A percentile compares a stretch with the other conserved stretches of the same genome.
Conservation (phyloP, 2,329 filamentous ascomycete genomes). For the Colletotrichum ledebouriae region DNA sequence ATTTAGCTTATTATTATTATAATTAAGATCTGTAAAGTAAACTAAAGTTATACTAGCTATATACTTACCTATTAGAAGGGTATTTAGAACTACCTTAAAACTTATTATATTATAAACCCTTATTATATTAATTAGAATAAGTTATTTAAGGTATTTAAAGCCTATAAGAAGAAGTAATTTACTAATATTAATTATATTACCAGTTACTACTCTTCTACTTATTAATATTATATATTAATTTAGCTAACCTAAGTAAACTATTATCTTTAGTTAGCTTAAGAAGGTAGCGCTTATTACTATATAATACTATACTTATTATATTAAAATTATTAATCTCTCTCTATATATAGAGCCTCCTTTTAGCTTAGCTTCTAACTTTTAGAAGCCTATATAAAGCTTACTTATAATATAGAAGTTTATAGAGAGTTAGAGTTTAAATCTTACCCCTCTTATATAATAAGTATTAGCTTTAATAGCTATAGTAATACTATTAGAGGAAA, state of each 20-base stretch:
- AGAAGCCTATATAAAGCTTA: not conserved
- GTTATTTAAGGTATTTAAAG: no score
- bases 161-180: not conserved
- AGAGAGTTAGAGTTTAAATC: not conserved
- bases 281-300: not conserved
- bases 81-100: no score
- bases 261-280: not conserved
- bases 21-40: no score
- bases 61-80: no score
- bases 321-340: no score
- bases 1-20: no score
- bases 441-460: not conserved
- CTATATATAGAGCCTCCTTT: no score
- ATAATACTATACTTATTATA: not conserved
- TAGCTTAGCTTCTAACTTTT: not conserved
- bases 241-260: not conserved
- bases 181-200: not conserved
- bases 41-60: no score
- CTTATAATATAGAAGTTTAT: not conserved
- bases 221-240: not conserved
- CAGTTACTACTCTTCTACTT: not conserved
- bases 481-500: not conserved
- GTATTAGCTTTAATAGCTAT: not conserved
- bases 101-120: no score
- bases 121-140: no score